Base-by-base conservation (phyloP, 495 filamentous ascomycete species). In the Parmelia sp. region DNA sequence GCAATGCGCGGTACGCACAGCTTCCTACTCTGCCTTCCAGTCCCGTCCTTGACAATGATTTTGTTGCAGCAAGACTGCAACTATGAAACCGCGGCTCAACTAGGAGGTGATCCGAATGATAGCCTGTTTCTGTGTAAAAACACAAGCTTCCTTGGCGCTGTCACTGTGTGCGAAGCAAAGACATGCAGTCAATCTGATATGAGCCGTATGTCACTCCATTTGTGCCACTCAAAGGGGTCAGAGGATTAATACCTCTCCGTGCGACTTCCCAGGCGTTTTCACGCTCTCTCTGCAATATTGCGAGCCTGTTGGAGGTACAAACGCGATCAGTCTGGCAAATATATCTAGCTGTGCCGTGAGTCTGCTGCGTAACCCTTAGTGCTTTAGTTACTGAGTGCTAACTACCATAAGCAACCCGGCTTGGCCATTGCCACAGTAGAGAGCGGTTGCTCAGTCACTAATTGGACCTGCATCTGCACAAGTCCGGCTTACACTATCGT, bases 381-480 rank as follows among this genome's bases (percentile, higher is more conserved):
- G 33, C 12, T 37, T n/a, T 9, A 33, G 35, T 6, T 39, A 5
- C 25, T 25, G 2, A 60, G 3, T 60, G 11, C 51, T 56, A 29
- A 29, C 4, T 21, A 19, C 8, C 1, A 14, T 3, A 3, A 44
- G 57, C 57, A 60, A 60, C 57, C 57, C 0, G 31, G 33, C 5
- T 36, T 60, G 14, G 37, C 57, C 21, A 36, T 60, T 42, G 57
- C 29, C 10, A 60, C 57, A 29, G 17, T 17, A 15, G 37, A 60
- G 23, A 60, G 57, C 12, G 57, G 57, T 14, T 60, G 57, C 57
- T 37, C 15, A 2, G 6, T 33, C 33, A 60, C 57, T 17, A 19
- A 60, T 27, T 60, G 57, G 57, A 40, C 57, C 1, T 60, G 57
- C 35, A 60, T 60, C 31, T 60, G 57, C 33, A n/a, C 57, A n/a